Conservation (phyloP, 2,329 filamentous ascomycete species). For the Aspergillus sp. region DNA sequence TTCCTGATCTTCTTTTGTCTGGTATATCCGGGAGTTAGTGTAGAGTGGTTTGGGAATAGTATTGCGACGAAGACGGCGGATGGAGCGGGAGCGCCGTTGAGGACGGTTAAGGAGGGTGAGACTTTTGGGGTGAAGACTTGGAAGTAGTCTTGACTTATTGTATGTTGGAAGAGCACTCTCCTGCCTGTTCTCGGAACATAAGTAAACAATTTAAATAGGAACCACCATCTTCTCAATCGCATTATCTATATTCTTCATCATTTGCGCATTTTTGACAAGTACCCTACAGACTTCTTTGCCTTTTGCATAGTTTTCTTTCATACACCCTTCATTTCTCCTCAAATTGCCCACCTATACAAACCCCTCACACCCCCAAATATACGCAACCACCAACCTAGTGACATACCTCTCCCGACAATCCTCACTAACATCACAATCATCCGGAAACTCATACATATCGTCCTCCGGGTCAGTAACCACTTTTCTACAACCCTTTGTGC, state of each 20-base stretch:
- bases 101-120: background rate
- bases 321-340: no score
- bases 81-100: background rate
- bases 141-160: background rate
- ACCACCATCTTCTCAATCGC: background rate
- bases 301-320: no score
- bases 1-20: conserved; percentile 22
- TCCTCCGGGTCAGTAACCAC: no score
- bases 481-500: background rate
- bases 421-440: no score
- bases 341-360: no score
- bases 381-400: no score
- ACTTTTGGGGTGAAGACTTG: background rate
- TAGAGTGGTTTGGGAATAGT: conserved; percentile 2
- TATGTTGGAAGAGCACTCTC: background rate
- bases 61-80: conserved; percentile 1
- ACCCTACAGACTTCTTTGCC: no score
- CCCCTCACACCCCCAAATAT: no score
- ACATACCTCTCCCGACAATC: no score
- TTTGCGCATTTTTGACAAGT: background rate
- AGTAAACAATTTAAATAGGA: background rate
- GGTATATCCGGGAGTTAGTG: conserved; percentile 15
- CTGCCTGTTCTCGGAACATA: background rate
- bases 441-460: no score
- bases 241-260: background rate